Base-by-base conservation (phyloP, 2,329 filamentous ascomycete genomes). In the Fusarium sp. region DNA sequence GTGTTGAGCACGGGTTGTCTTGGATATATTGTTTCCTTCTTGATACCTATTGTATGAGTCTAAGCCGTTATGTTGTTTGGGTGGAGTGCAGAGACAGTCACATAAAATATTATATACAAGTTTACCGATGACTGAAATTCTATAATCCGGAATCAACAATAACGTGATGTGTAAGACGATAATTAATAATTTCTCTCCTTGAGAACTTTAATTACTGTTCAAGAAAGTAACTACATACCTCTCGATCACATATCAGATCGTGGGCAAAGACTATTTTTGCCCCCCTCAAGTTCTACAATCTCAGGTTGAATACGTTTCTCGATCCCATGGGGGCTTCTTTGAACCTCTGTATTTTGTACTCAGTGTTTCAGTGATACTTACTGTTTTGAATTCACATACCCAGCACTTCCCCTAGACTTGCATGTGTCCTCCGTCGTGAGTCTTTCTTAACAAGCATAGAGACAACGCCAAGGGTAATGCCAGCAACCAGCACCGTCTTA, bases 391-490 rank as follows among this genome's bases (percentile, higher is more conserved):
- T 20, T 30, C 7, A 32, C 11, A 15, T 32, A 13, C 12, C 15
- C 12, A 23, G 64, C 49, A 32, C 35, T 38, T 3, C 60, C 60
- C 50, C 65, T 61, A n/a, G 8, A 42, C 50, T 27, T 60, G 49
- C 27, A 68, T 60, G 2, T 42, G n/a, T 13, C 52, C 40, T n/a
- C n/a, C 38, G 5, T 52, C 38, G 10, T 50, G 45, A 10, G 23
- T 50, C 27, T 23, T 33, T 41, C 42, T 53, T 60, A 5, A 60
- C 26, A 37, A 30, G 15, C 27, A 23, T 23, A 2, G 30, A 49
- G 18, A 64, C 30, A 37, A 68, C 20, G 20, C 33, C 45, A 44
- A 69, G 20, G 20, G 35, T 35, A 13, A 60, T 64, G n/a, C 23
- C 50, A 3, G 55, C 64, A 23, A 40, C 42, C 40, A 69, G 42